phyloP scores from a whole-genome alignment of 1,284 basidiomycete genomes.

The Melampsora americana region DNA sequence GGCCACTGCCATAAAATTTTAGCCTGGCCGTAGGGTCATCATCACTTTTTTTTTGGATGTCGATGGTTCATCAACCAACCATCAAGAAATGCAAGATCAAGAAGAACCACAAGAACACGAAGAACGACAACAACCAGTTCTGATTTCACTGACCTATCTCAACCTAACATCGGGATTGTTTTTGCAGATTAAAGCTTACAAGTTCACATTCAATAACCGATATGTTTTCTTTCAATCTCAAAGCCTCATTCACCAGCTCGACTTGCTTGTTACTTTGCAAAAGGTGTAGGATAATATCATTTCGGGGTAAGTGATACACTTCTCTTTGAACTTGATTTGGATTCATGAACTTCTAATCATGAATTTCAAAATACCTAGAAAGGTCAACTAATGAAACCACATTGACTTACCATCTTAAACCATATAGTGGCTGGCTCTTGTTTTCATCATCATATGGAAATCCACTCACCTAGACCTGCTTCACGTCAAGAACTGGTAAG shows the following conservation, averaged over 20 bases:
- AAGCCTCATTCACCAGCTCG: slow-evolving; percentile 58
- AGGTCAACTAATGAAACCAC: slow-evolving; percentile 97
- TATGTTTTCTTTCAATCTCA: background rate
- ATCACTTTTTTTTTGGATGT: slow-evolving; percentile 36
- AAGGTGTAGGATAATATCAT: slow-evolving; percentile 89
- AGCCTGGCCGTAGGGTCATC: no score
- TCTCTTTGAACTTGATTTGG: slow-evolving; percentile 37
- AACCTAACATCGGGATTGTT: background rate
- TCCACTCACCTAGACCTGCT: slow-evolving; percentile 82
- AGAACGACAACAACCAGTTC: background rate
- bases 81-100: no score
- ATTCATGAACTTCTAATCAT: background rate
- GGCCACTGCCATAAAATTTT: no score
- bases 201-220: background rate
- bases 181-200: background rate
- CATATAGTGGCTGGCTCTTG: slow-evolving; percentile 94
- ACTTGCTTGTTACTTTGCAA: slow-evolving; percentile 93
- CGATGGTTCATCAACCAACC: slow-evolving; percentile 21
- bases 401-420: slow-evolving; percentile 88
- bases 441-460: slow-evolving; percentile 90
- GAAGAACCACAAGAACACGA: no score
- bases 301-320: slow-evolving; percentile 72
- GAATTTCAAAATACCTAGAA: slow-evolving; percentile 62
- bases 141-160: background rate
- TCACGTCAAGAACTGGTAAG: slow-evolving; percentile 82